Percentiles rank a stretch among this genome's conserved stretches.
phyloP scores from a whole-genome alignment of 2,329 filamentous ascomycete genomes.

The Cytospora leucostoma region DNA sequence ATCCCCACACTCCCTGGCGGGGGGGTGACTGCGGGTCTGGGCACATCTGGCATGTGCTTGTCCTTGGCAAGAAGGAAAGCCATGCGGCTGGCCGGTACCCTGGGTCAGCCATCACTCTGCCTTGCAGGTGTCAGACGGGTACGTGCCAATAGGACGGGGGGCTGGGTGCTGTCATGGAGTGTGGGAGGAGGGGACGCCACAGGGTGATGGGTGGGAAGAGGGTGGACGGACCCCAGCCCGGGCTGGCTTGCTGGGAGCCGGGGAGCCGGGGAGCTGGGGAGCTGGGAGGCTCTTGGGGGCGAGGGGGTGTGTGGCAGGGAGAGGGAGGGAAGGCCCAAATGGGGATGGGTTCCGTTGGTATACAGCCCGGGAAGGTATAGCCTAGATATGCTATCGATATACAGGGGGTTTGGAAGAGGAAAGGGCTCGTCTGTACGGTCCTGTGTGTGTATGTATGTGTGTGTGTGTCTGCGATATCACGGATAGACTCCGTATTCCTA shows the following conservation, averaged over 20 bases:
- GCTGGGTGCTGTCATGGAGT: background rate
- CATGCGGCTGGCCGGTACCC: background rate
- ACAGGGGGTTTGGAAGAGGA: background rate
- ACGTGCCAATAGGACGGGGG: background rate
- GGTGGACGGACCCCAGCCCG: background rate
- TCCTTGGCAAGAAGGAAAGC: background rate
- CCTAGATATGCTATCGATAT: background rate
- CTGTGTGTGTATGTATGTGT: background rate
- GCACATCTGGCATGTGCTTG: background rate
- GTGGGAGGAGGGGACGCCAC: background rate
- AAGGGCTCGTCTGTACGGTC: background rate
- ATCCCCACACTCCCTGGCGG: too few relatives aligned
- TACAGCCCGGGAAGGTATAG: background rate
- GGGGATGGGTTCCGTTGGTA: background rate
- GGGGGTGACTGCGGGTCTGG: background rate
- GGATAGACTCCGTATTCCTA: background rate
- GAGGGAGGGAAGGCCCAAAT: background rate
- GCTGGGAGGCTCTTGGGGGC: too few relatives aligned
- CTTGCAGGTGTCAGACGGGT: constrained; percentile 17
- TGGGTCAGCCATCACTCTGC: too few relatives aligned
- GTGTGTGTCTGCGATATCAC: background rate
- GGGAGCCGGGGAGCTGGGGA: too few relatives aligned
- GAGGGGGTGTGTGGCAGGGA: too few relatives aligned
- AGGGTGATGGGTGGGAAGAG: background rate
- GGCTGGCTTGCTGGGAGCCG: background rate